phyloP scores from a whole-genome alignment of 495 filamentous ascomycete species.

The Neurospora sp. region DNA sequence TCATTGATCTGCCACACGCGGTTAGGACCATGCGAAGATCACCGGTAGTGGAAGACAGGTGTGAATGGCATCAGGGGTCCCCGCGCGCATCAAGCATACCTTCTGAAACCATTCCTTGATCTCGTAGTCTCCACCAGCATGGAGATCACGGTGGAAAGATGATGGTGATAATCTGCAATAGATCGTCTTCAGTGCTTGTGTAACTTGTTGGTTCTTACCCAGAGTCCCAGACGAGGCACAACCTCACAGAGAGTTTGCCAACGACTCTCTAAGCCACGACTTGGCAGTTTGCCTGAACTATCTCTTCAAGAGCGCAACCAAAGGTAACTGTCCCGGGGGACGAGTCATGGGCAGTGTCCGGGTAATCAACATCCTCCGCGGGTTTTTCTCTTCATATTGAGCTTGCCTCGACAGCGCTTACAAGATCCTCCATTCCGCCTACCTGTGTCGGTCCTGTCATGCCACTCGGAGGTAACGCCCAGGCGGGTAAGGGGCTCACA shows the following conservation, averaged over 20 bases:
- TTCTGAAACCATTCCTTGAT: neutral
- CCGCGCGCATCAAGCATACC: neutral
- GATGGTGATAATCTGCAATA: neutral
- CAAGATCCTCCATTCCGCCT: constrained; percentile 42
- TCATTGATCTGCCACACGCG: neutral
- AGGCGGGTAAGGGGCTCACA: constrained; percentile 69
- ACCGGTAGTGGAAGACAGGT: neutral
- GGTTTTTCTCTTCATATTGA: neutral
- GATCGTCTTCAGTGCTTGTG: neutral
- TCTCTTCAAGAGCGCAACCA: neutral
- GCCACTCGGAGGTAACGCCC: constrained; percentile 71
- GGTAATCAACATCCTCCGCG: neutral
- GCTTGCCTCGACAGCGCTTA: constrained; percentile 31
- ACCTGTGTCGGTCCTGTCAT: constrained; percentile 49
- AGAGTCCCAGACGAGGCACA: neutral
- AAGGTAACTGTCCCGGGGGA: neutral
- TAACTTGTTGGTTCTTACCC: neutral
- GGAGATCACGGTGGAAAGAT: neutral
- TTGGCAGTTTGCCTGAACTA: neutral
- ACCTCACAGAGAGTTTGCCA: neutral
- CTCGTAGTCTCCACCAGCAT: neutral
- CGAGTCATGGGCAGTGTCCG: neutral
- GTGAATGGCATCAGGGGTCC: neutral
- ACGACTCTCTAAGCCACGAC: neutral
- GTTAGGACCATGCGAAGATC: neutral